These are phyloP conservation scores for Trichoderma semiorbis DNA, from an alignment of 2,329 filamentous ascomycete genomes.

Conservation along the genomic window DNA sequence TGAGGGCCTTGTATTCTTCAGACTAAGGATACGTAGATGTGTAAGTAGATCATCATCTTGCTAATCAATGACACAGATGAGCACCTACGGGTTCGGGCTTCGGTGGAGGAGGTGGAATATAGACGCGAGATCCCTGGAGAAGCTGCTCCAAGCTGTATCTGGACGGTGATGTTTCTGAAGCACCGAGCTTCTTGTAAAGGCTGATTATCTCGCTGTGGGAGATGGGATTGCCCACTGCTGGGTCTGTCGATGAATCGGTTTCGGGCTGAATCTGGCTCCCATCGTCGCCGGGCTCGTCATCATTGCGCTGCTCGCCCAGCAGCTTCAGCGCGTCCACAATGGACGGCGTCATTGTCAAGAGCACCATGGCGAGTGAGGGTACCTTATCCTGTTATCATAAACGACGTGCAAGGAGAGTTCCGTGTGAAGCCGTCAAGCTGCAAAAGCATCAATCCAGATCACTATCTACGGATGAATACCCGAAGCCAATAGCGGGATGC, in stretches of 20 bases:
- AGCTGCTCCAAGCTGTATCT: constrained; percentile 62
- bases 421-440: neutral
- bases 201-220: constrained; percentile 66
- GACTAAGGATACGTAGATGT: constrained; percentile 46
- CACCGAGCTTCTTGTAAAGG: constrained; percentile 53
- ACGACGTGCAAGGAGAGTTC: neutral
- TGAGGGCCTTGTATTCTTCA: constrained; percentile 79
- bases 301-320: constrained; percentile 21
- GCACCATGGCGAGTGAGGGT: constrained; percentile 55
- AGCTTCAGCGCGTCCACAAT: constrained; percentile 60
- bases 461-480: neutral
- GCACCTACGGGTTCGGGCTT: constrained; percentile 70
- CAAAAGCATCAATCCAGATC: neutral
- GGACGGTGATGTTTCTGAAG: constrained; percentile 25
- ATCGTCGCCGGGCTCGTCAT: constrained; percentile 22
- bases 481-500: neutral
- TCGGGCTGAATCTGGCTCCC: constrained; percentile 4
- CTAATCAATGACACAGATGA: neutral
- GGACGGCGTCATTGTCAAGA: constrained; percentile 70
- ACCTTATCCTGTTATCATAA: neutral
- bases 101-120: constrained; percentile 73
- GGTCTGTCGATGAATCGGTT: constrained; percentile 39
- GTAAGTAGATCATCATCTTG: constrained; percentile 16
- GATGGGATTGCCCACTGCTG: constrained; percentile 62
- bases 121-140: constrained; percentile 68